These are phyloP conservation scores for Xylaria digitata DNA, from an alignment of 2,329 filamentous ascomycete species.

Conservation along the genomic window DNA sequence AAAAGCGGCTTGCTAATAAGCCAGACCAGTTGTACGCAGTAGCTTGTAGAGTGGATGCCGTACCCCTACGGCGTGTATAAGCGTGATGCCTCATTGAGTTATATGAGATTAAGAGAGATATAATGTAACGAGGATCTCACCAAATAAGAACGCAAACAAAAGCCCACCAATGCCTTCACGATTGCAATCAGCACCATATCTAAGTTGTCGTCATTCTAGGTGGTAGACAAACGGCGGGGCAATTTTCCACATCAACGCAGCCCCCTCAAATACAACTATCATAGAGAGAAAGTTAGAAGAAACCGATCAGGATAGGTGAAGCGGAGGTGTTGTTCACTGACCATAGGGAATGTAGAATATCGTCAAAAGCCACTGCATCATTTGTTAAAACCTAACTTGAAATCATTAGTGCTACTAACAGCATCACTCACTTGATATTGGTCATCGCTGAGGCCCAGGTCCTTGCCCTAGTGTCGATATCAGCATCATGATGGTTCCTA, in stretches of 20 bases:
- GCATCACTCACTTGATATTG: slow-evolving; percentile 52
- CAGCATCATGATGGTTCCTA: slow-evolving; percentile 3
- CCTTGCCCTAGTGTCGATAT: slow-evolving; percentile 40
- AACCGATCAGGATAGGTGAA: not conserved
- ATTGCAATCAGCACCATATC: slow-evolving; percentile 23
- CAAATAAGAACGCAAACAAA: slow-evolving; percentile 47
- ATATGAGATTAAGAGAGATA: not conserved
- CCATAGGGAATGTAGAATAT: slow-evolving; percentile 60
- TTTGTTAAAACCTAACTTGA: slow-evolving; percentile 20
- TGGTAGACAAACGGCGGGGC: slow-evolving; percentile 52
- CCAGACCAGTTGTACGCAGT: slow-evolving; percentile 49
- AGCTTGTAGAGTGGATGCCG: slow-evolving; percentile 49
- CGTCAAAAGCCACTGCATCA: slow-evolving; percentile 55
- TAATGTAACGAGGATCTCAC: slow-evolving; percentile 36
- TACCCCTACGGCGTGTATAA: slow-evolving; percentile 41
- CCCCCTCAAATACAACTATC: slow-evolving; percentile 57
- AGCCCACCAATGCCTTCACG: slow-evolving; percentile 45
- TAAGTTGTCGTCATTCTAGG: not conserved
- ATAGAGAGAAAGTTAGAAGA: not conserved
- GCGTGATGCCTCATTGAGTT: slow-evolving; percentile 1
- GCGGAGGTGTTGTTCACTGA: slow-evolving; percentile 37
- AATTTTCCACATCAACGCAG: slow-evolving; percentile 57
- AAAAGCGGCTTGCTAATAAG: slow-evolving; percentile 49
- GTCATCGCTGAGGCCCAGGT: slow-evolving; percentile 52
- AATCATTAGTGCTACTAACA: not conserved